These are phyloP conservation scores for Saturnispora zaruensis DNA, from an alignment of 805 yeast genomes.

Conservation along the genomic window DNA sequence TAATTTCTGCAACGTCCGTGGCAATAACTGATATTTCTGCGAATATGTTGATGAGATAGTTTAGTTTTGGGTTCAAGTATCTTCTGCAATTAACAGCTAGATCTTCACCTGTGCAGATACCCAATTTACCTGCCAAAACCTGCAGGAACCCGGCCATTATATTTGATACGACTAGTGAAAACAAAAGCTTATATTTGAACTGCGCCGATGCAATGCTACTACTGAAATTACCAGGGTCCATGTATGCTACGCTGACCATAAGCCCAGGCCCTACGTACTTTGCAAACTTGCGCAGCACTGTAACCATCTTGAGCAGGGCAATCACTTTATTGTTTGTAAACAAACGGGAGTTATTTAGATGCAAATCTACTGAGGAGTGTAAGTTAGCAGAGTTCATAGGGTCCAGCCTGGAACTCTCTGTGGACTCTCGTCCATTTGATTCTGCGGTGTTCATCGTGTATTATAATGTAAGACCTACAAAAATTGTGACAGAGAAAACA, in stretches of 20 bases:
- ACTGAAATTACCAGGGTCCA: slow-evolving; percentile 97
- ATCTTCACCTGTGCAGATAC: slow-evolving; percentile 91
- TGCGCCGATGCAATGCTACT: slow-evolving; percentile 81
- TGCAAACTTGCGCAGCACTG: slow-evolving; percentile 25
- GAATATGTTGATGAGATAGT: slow-evolving; percentile 55
- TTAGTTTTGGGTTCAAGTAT: slow-evolving; percentile 57
- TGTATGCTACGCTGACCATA: slow-evolving; percentile 90
- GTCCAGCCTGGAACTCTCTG: neutral
- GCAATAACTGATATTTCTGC: slow-evolving; percentile 92
- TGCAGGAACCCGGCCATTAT: slow-evolving; percentile 83
- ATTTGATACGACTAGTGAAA: slow-evolving; percentile 71
- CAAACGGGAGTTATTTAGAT: neutral
- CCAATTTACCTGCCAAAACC: slow-evolving; percentile 75
- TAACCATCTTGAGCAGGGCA: neutral
- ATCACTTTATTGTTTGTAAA: neutral
- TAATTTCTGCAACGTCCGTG: slow-evolving; percentile 93
- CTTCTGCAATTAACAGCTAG: slow-evolving; percentile 79
- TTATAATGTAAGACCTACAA: neutral
- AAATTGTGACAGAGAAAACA: neutral
- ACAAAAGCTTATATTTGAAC: slow-evolving; percentile 68
- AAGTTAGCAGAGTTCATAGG: neutral
- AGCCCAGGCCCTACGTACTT: slow-evolving; percentile 82
- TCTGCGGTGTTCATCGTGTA: neutral
- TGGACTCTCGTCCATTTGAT: neutral
- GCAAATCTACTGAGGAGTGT: neutral